Percentiles rank a stretch among this genome's conserved stretches.
Evolutionary conservation across 176 grass and related monocot genomes (phyloP).

Genomic region (Puccinellia tenuiflora): DNA sequence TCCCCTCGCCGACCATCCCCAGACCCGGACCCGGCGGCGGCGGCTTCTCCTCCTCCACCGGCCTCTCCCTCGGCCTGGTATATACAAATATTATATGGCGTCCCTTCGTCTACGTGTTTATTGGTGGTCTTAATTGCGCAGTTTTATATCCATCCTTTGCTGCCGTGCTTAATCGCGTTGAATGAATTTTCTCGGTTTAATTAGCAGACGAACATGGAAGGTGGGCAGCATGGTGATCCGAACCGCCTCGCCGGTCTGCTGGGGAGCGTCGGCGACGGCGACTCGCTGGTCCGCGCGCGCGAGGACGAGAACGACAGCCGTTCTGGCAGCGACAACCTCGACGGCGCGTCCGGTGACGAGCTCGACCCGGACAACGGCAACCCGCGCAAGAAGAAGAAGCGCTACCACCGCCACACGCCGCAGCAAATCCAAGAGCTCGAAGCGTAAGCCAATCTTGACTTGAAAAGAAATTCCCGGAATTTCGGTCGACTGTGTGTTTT

Average conservation of each 20-base stretch:
- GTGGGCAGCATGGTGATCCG: slow-evolving; percentile 36
- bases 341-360: slow-evolving; percentile 78
- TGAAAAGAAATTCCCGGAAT: background rate
- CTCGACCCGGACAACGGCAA: slow-evolving; percentile 66
- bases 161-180: background rate
- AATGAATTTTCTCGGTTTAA: background rate
- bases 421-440: slow-evolving; percentile 99
- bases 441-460: slow-evolving; percentile 41
- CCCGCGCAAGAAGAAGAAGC: slow-evolving; percentile 82
- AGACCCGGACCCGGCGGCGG: slow-evolving; percentile 26
- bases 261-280: slow-evolving; percentile 48
- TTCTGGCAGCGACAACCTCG: slow-evolving; percentile 89
- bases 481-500: background rate
- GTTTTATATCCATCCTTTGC: background rate
- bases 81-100: background rate
- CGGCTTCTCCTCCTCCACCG: slow-evolving; percentile 43
- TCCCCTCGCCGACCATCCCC: slow-evolving; percentile 8
- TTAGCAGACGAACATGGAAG: slow-evolving; percentile 64
- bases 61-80: slow-evolving; percentile 84
- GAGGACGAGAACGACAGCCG: slow-evolving; percentile 97
- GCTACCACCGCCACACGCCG: slow-evolving; percentile 96
- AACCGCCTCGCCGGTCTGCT: slow-evolving; percentile 14
- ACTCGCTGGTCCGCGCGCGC: slow-evolving; percentile 48
- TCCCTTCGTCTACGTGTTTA: background rate
- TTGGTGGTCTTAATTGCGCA: background rate